Percentiles rank a stretch among this genome's conserved stretches.
Conservation (phyloP, 2,329 filamentous ascomycete species). For the Ophiobolus disseminans region DNA sequence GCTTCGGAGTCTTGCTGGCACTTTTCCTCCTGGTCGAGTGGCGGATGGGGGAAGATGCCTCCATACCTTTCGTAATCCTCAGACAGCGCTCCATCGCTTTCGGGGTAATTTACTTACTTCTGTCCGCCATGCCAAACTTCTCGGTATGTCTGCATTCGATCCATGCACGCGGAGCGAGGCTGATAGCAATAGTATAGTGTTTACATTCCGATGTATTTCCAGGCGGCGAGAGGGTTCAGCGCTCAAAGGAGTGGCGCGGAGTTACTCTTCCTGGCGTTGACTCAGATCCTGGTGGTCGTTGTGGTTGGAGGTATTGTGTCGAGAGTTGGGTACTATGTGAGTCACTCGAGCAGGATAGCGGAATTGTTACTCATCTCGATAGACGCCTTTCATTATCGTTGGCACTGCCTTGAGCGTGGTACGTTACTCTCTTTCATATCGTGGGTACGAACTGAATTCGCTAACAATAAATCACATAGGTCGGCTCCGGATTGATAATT, state of each 20-base stretch:
- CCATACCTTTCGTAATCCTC: conserved; percentile 14
- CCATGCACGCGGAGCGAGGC: no score
- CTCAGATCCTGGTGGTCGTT: conserved; percentile 8
- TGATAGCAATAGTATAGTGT: conserved; percentile 1
- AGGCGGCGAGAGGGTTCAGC: not conserved
- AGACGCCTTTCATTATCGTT: not conserved
- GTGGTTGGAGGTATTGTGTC: conserved; percentile 10
- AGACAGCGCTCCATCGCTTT: conserved; percentile 9
- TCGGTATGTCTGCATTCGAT: conserved; percentile 6
- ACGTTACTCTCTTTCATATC: no score
- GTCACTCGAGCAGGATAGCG: not conserved
- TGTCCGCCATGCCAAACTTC: conserved; percentile 5
- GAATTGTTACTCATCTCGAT: not conserved
- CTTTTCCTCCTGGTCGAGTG: conserved; percentile 44
- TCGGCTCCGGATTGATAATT: conserved; percentile 7
- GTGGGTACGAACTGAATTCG: no score
- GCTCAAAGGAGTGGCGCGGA: conserved; percentile 3
- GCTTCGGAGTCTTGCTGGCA: conserved; percentile 53
- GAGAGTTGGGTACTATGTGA: conserved; percentile 10
- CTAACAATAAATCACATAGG: no score
- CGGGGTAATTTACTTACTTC: conserved; percentile 8
- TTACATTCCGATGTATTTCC: not conserved
- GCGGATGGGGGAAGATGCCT: conserved; percentile 12
- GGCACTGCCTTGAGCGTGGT: not conserved
- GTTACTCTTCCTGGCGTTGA: conserved; percentile 6